These are phyloP conservation scores for Tolypocladium sp. DNA, from an alignment of 2,329 filamentous ascomycete species.

Conservation along the genomic window DNA sequence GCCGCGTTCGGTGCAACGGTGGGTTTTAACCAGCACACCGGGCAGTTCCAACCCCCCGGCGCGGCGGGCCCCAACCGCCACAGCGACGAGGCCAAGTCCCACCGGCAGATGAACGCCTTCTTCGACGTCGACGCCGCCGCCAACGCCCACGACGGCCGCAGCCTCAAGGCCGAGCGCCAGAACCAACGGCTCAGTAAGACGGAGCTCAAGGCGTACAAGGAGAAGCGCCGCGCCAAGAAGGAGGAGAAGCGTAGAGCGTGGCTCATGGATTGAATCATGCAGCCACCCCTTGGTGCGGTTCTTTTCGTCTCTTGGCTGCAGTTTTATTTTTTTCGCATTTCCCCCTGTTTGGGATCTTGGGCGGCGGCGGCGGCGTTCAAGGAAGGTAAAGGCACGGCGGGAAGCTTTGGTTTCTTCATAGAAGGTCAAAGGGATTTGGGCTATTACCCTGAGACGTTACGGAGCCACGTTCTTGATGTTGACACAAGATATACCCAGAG, in stretches of 20 bases:
- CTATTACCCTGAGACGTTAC: background rate
- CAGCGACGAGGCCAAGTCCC: conserved; percentile 79
- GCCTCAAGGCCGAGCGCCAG: conserved; percentile 82
- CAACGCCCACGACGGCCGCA: conserved; percentile 81
- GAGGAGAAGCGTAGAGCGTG: conserved; percentile 91
- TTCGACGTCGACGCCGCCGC: conserved; percentile 95
- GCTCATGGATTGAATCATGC: conserved; percentile 61
- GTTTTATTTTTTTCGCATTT: background rate
- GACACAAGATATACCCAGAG: background rate
- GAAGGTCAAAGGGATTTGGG: background rate
- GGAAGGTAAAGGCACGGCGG: background rate
- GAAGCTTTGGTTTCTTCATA: no score
- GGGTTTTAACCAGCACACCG: conserved; percentile 87
- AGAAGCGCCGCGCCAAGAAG: conserved; percentile 81
- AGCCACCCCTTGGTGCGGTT: no score
- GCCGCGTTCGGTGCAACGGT: conserved; percentile 58
- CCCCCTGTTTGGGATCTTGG: background rate
- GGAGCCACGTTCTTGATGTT: background rate
- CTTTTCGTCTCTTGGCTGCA: background rate
- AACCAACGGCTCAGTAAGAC: conserved; percentile 76
- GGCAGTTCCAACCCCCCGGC: conserved; percentile 63
- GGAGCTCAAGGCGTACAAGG: conserved; percentile 84
- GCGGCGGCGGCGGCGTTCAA: background rate
- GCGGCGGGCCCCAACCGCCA: conserved; percentile 66
- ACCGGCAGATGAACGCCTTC: conserved; percentile 83